Evolutionary conservation across 192 early-diverging fungal genomes (phyloP), one percentile per base, ranked within the genome.

Genomic region (Umbelopsis ramanniana): DNA sequence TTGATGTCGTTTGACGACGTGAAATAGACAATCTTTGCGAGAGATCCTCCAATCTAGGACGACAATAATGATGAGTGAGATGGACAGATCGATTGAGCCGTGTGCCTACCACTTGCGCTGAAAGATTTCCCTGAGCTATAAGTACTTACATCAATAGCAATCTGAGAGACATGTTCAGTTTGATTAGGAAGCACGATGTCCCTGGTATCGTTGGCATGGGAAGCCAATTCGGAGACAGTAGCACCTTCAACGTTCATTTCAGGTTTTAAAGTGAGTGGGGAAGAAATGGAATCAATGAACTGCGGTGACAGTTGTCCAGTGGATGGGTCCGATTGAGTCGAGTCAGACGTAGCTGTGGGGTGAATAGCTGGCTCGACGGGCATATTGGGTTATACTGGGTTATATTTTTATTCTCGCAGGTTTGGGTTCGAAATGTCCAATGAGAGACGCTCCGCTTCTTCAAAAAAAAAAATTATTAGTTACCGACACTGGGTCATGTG

Each of bases 141-240:
- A 33, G 12, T 15, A 75, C 86, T 79, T 89, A 94, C 93, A 81
- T 98, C 96, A 46, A 98, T 91, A 17, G 96, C 94, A 60, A 98
- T 94, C 69, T 94, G 93, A 10, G 93, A 87, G 46, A 95, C 89
- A 70, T 92, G 88, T 45, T 93, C 91, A 7, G 76, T 79, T 72
- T 94, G 94, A 82, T 96, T 91, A 33, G 96, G 96, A 45, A 98
- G 81, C 22, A 93, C 77, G 67, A 96, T 98, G 77, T 98, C 94
- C 76, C 88, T 89, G 46, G 87, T 87, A 46, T 86, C 85, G 21
- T 84, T 82, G 10, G 76, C 46, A 68, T 57, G 68, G 40, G 72
- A 73, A 24, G 73, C 50, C n/a, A 74, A 82, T 55, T 88, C 84
- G 45, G 82, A 85, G 22, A 88, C 79, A 50, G 80, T 76, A 46